A percentile compares a stretch with the other conserved stretches of the same genome.
phyloP scores from a whole-genome alignment of 2,329 filamentous ascomycete species.

The Colletotrichum kahawae region DNA sequence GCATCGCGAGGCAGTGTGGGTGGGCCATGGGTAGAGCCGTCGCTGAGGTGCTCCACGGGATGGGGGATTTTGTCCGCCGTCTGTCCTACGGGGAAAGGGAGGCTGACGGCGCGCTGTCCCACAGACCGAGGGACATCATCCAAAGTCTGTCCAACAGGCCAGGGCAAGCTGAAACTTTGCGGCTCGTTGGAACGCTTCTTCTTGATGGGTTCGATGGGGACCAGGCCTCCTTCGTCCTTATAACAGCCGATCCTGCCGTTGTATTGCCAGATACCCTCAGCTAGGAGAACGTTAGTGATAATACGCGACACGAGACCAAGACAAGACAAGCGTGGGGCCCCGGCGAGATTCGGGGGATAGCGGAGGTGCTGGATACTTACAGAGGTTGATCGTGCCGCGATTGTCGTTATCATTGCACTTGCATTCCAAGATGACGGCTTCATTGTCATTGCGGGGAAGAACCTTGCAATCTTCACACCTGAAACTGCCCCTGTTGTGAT shows the following conservation, averaged over 20 bases:
- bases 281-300: not conserved
- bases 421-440: not conserved
- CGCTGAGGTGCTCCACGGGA: not conserved
- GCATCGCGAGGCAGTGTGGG: not conserved
- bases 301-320: no score
- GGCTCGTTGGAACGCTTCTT: not conserved
- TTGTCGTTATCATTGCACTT: not conserved
- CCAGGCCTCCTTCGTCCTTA: not conserved
- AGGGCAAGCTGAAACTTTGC: not conserved
- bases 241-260: not conserved
- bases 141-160: not conserved
- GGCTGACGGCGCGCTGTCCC: not conserved
- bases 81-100: not conserved
- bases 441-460: not conserved
- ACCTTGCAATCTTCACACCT: not conserved
- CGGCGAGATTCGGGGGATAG: fast-evolving
- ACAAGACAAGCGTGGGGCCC: not conserved
- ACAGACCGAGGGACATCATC: not conserved
- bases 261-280: slow-evolving; percentile 1
- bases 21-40: not conserved
- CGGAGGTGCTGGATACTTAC: not conserved
- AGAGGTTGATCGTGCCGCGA: not conserved
- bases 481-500: not conserved
- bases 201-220: not conserved
- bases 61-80: not conserved